These are phyloP conservation scores for Russula earlei DNA, from an alignment of 768 basidiomycete species.

Conservation along the genomic window DNA sequence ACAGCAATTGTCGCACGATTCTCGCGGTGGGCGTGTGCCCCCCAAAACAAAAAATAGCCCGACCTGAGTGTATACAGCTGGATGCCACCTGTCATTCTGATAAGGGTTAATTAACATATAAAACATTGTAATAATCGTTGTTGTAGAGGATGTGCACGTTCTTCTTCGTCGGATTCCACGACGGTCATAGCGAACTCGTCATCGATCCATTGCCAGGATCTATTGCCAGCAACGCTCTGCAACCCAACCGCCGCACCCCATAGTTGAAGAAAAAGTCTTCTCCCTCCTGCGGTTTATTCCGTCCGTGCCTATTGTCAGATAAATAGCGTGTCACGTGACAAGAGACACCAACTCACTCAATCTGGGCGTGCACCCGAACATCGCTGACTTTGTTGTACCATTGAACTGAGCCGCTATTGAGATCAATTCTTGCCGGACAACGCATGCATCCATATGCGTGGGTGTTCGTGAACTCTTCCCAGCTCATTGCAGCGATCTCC, in stretches of 20 bases:
- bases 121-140: no score
- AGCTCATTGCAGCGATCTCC: neutral
- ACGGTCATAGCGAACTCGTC: neutral
- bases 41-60: no score
- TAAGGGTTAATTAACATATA: neutral
- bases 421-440: neutral
- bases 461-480: neutral
- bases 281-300: neutral
- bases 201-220: neutral
- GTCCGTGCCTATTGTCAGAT: neutral
- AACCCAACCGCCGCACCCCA: neutral
- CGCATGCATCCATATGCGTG: slow-evolving; percentile 2
- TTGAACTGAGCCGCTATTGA: neutral
- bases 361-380: neutral
- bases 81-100: no score
- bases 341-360: neutral
- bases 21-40: no score
- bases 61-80: no score
- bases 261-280: slow-evolving; percentile 1
- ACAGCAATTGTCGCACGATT: no score
- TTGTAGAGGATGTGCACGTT: neutral
- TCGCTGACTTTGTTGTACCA: neutral
- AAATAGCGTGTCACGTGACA: neutral
- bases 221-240: neutral
- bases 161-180: neutral